Evolutionary conservation across 352 stramenopile species (phyloP).

Genomic region (Globisporangium splendens): DNA sequence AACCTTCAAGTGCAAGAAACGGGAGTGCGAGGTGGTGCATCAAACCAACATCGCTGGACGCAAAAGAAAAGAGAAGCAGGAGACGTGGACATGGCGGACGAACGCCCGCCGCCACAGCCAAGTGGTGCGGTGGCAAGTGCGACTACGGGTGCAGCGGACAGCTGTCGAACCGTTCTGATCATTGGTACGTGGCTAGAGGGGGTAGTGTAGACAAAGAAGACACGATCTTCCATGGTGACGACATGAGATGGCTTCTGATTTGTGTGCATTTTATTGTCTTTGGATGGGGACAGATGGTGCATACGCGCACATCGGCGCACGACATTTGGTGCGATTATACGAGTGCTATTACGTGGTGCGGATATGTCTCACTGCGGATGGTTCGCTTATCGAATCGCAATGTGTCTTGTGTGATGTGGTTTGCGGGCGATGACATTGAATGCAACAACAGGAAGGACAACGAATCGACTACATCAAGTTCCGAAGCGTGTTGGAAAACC

Average conservation of each 20-base stretch:
- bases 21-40: neutral
- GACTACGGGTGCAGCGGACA: conserved; percentile 12
- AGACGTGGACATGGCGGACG: conserved; percentile 11
- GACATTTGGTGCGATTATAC: conserved; percentile 27
- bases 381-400: too few relatives aligned
- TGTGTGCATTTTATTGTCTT: neutral
- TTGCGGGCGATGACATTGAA: neutral
- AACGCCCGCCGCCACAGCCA: neutral
- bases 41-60: neutral
- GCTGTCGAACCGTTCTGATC: conserved; percentile 49
- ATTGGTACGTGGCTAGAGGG: conserved; percentile 40
- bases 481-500: conserved; percentile 48
- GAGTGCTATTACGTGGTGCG: neutral
- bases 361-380: neutral
- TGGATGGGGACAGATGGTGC: conserved; percentile 44
- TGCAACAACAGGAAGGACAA: conserved; percentile 26
- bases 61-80: neutral
- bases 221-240: neutral
- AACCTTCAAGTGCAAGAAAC: too few relatives aligned
- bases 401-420: neutral
- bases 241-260: too few relatives aligned
- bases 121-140: neutral
- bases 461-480: conserved; percentile 76
- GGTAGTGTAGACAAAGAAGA: neutral
- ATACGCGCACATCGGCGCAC: conserved; percentile 65